Percentiles rank a stretch among this genome's conserved stretches.
These are phyloP conservation scores for Lecanoromycetidae sp. DNA, from an alignment of 2,329 filamentous ascomycete genomes.

Conservation along the genomic window DNA sequence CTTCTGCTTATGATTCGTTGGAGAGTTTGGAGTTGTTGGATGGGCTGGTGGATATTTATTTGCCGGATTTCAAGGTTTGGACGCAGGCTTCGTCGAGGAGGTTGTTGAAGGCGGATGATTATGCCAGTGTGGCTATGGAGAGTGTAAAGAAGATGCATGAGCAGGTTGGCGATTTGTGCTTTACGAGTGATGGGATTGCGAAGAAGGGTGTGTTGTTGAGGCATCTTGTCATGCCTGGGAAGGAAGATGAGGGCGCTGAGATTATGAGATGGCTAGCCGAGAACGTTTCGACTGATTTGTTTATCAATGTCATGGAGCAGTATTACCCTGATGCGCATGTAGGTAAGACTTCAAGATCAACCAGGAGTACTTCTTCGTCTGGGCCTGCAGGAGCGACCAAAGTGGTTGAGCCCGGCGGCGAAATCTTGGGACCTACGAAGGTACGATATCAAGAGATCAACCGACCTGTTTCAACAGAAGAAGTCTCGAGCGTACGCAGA, in stretches of 20 bases:
- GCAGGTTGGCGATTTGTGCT: constrained; percentile 73
- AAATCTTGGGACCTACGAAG: neutral
- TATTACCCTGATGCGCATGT: constrained; percentile 73
- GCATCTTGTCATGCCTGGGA: constrained; percentile 76
- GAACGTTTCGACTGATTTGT: constrained; percentile 61
- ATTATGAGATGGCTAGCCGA: constrained; percentile 70
- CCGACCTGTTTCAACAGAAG: constrained; percentile 51
- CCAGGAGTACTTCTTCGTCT: constrained; percentile 21
- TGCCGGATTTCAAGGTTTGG: constrained; percentile 86
- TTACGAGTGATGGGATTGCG: constrained; percentile 68
- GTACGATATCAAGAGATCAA: constrained; percentile 69
- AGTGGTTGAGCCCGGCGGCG: constrained; percentile 26
- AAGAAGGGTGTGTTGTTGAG: constrained; percentile 64
- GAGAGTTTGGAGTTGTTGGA: constrained; percentile 61
- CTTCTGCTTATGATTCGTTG: constrained; percentile 65
- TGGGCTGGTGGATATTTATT: constrained; percentile 70
- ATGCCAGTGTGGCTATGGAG: constrained; percentile 58
- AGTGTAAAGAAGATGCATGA: constrained; percentile 68
- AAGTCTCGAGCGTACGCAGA: constrained; percentile 53
- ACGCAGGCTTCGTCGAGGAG: constrained; percentile 51
- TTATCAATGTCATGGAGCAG: constrained; percentile 83
- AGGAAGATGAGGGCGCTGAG: constrained; percentile 57
- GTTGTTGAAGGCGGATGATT: constrained; percentile 67
- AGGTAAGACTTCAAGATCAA: constrained; percentile 48
- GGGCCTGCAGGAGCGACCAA: constrained; percentile 19